Conservation (phyloP, 2,329 filamentous ascomycete species). For the Phialemonium atrogriseum region DNA sequence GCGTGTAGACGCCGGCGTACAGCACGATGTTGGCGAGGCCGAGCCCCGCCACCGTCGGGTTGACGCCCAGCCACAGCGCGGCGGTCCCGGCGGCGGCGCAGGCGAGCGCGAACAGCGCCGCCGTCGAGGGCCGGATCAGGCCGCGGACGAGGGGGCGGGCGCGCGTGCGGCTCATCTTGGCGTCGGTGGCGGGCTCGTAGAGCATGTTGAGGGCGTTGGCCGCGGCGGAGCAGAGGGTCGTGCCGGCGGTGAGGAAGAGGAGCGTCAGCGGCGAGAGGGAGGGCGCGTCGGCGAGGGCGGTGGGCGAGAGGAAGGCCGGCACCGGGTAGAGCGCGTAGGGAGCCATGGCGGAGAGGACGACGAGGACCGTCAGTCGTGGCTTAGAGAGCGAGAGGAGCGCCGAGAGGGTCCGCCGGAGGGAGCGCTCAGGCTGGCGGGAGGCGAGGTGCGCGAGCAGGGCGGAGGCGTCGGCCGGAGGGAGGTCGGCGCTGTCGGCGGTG, state of each 20-base stretch:
- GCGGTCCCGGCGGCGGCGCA: constrained; percentile 62
- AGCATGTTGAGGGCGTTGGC: constrained; percentile 98
- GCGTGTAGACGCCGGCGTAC: constrained; percentile 89
- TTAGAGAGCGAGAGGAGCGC: constrained; percentile 90
- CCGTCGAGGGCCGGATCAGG: constrained; percentile 63
- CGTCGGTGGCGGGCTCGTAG: constrained; percentile 83
- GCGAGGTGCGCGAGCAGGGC: constrained; percentile 45
- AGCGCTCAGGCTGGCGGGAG: constrained; percentile 39
- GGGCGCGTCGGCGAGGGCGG: constrained; percentile 50
- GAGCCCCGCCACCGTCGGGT: constrained; percentile 83
- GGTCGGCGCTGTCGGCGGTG: neutral
- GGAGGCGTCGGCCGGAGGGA: constrained; percentile 31
- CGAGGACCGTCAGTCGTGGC: constrained; percentile 82
- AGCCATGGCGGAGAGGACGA: constrained; percentile 83
- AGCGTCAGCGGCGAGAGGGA: constrained; percentile 87
- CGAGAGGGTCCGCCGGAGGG: constrained; percentile 59
- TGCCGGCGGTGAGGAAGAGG: constrained; percentile 83
- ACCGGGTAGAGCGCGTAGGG: constrained; percentile 91
- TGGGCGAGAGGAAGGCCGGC: constrained; percentile 70
- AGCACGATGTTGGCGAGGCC: constrained; percentile 78
- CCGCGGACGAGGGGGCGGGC: constrained; percentile 82
- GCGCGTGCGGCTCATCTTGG: constrained; percentile 85
- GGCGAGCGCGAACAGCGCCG: constrained; percentile 69
- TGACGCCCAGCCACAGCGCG: constrained; percentile 80
- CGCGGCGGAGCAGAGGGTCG: constrained; percentile 78